Base-by-base conservation (phyloP, 192 early-diverging fungal species). In the Podila clonocystis region DNA sequence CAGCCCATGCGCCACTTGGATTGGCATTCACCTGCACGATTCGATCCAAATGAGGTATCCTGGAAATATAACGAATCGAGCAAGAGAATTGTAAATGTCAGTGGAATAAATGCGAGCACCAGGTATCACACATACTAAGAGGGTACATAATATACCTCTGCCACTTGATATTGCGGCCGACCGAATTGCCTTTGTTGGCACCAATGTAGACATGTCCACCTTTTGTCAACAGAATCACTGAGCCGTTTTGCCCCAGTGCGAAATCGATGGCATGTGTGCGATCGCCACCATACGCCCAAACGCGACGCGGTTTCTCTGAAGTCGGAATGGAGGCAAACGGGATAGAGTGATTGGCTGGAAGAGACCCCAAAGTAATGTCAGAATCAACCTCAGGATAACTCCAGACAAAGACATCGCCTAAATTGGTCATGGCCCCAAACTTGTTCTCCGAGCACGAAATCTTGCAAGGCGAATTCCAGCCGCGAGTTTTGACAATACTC, bases 191-290 rank as follows among this genome's bases (percentile, higher is more conserved):
- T 57, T 80, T 80, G 60, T 80, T 80, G 28, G 70, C 82, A 9
- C 93, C 92, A 24, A 89, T 70, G 68, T 85, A 95, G 1, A 91
- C 92, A 74, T 91, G 88, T 2, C 94, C 92, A 4, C 78, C 82
- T 9, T 72, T 73, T 17, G 94, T 95, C n/a, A 78, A 75, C n/a
- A 94, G 70, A 58, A 94, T 79, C 0, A 94, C 74, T 7, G 86
- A 86, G 0, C 88, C 89, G 69, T 94, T 87, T 52, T 94, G 90
- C 5, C 93, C 93, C 33, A 95, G 82, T 9, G 89, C 87, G 45
- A 91, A 86, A 74, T 94, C 90, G 1, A 64, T 68, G 26, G 88
- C 87, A 11, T 70, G 76, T 28, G 91, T 72, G 58, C 86, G 80
- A 2, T 83, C 74, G 24, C 84, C 87, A 13, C 85, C 73, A 26